Conservation (phyloP, 2,329 filamentous ascomycete species). For the Paramyrothecium roridum region DNA sequence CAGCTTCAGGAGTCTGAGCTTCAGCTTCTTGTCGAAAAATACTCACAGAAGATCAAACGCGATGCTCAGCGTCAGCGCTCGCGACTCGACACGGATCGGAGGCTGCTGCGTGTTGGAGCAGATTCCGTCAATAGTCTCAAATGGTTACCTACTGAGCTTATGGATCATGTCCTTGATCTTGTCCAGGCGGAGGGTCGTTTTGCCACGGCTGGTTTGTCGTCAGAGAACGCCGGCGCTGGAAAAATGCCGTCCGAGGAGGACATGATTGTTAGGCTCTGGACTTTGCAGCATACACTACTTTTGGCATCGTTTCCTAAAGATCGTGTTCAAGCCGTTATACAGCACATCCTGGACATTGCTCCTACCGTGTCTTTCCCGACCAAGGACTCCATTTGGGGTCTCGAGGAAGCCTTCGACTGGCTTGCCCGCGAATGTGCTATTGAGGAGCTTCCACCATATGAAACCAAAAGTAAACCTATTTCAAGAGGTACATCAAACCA, state of each 20-base stretch:
- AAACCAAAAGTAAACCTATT: conserved; percentile 33
- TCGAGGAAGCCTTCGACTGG: conserved; percentile 89
- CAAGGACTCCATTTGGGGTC: conserved; percentile 74
- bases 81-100: conserved; percentile 80
- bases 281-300: conserved; percentile 69
- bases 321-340: conserved; percentile 61
- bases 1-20: conserved; percentile 90
- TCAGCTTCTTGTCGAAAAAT: conserved; percentile 81
- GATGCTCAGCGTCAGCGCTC: conserved; percentile 74
- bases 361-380: conserved; percentile 53
- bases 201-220: conserved; percentile 44
- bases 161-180: conserved; percentile 74
- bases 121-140: conserved; percentile 68
- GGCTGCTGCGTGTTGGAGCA: conserved; percentile 76
- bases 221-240: conserved; percentile 39
- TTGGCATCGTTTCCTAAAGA: conserved; percentile 65
- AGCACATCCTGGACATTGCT: conserved; percentile 64
- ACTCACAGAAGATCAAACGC: conserved; percentile 73
- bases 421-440: conserved; percentile 72
- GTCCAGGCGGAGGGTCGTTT: conserved; percentile 64
- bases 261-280: conserved; percentile 78
- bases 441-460: conserved; percentile 71
- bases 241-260: conserved; percentile 72
- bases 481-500: conserved; percentile 27
- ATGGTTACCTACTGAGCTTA: conserved; percentile 78